These are phyloP conservation scores for Globisporangium sylvaticum DNA, from an alignment of 352 stramenopile species.

Conservation along the genomic window DNA sequence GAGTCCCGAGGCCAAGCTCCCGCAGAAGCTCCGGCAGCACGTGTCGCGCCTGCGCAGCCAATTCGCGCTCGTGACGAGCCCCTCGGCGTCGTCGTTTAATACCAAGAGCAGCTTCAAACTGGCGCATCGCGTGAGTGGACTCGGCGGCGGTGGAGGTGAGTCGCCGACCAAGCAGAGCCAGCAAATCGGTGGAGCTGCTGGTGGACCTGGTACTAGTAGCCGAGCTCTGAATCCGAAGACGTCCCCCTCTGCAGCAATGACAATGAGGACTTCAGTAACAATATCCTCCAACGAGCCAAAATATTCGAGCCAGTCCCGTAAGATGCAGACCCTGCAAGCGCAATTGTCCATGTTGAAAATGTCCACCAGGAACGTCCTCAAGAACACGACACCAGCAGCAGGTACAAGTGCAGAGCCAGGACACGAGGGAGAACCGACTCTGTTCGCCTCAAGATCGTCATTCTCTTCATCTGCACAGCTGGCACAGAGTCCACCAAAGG, in stretches of 20 bases:
- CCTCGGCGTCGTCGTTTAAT: slow-evolving; percentile 12
- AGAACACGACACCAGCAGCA: neutral
- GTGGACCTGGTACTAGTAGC: neutral
- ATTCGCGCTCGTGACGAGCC: slow-evolving; percentile 20
- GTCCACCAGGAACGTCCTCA: slow-evolving; percentile 4
- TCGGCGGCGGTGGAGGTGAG: neutral
- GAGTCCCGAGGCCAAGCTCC: slow-evolving; percentile 29
- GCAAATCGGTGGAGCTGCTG: slow-evolving; percentile 7
- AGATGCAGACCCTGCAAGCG: slow-evolving; percentile 29
- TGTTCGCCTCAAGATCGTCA: neutral
- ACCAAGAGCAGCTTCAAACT: slow-evolving; percentile 12
- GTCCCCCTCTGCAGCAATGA: neutral
- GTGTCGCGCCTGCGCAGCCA: slow-evolving; percentile 50
- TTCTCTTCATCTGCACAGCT: neutral
- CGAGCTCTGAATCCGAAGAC: slow-evolving; percentile 1
- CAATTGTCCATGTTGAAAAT: slow-evolving; percentile 18
- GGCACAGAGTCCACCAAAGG: neutral
- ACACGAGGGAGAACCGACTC: neutral
- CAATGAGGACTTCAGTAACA: neutral
- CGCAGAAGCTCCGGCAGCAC: slow-evolving; percentile 49
- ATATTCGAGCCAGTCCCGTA: slow-evolving; percentile 33
- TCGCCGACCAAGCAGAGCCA: slow-evolving; percentile 2
- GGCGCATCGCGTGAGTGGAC: slow-evolving; percentile 14
- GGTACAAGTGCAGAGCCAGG: neutral
- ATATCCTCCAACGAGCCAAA: slow-evolving; percentile 11